Conservation (phyloP, 176 grass and related monocot genomes). For the Avena sativa region DNA sequence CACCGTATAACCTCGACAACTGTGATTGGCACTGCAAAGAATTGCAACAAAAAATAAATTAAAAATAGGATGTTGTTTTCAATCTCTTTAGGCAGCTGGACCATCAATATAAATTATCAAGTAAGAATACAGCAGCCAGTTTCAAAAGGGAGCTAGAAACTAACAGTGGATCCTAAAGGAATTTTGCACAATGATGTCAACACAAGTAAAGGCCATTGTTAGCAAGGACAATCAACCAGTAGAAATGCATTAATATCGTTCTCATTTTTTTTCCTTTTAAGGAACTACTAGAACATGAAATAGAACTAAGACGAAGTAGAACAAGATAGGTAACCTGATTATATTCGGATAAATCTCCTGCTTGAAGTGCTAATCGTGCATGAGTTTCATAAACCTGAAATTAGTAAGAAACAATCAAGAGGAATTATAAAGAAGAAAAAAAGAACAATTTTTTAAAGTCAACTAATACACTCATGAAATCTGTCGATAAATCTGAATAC, state of each 20-base stretch:
- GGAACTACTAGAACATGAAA: not conserved
- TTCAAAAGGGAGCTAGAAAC: constrained; percentile 17
- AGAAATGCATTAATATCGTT: too few relatives aligned
- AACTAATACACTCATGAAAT: constrained; percentile 2
- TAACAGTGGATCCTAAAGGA: not conserved
- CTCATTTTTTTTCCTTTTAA: not conserved
- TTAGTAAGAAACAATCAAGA: constrained; percentile 23
- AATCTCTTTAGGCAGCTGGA: constrained; percentile 19
- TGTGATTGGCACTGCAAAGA: constrained; percentile 91
- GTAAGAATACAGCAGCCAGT: constrained; percentile 2
- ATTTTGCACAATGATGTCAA: not conserved
- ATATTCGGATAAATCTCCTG: constrained; percentile 88
- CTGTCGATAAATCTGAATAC: not conserved
- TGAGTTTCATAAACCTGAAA: constrained; percentile 97
- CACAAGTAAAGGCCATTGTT: too few relatives aligned
- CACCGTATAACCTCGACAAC: constrained; percentile 76
- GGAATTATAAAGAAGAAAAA: not conserved
- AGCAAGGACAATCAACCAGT: too few relatives aligned
- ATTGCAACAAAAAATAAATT: constrained; percentile 26
- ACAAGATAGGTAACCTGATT: constrained; percentile 71
- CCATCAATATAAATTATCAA: constrained; percentile 15
- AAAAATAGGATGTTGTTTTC: constrained; percentile 23
- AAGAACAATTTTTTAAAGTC: constrained; percentile 15
- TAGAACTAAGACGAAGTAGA: constrained; percentile 28
- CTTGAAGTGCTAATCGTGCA: constrained; percentile 81